Percentiles rank a stretch among this genome's conserved stretches.
Evolutionary conservation across 139 green algal species (phyloP).

Genomic region (Spirogloea muscicola): DNA sequence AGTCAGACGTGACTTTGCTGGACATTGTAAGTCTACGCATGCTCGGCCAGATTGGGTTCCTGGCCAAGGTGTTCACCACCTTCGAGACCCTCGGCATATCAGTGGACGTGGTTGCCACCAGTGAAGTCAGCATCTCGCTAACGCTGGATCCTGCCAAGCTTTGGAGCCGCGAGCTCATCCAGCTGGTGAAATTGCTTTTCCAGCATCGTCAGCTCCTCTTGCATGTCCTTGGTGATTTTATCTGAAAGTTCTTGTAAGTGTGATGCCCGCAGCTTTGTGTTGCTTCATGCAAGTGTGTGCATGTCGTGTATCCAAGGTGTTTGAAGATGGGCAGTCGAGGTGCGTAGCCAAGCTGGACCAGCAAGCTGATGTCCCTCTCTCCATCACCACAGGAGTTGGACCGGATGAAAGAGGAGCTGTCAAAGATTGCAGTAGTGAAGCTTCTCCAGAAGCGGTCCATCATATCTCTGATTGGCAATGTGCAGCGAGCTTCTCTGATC

Average conservation of each 20-base stretch:
- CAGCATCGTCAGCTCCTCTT: not conserved
- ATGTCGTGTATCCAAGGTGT: no score
- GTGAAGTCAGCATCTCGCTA: conserved; percentile 87
- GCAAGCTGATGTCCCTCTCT: no score
- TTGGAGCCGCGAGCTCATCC: conserved; percentile 61
- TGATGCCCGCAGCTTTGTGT: no score
- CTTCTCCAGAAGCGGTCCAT: conserved; percentile 69
- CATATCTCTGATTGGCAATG: conserved; percentile 93
- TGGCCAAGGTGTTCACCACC: conserved; percentile 77
- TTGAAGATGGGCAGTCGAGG: no score
- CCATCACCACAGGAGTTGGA: conserved; percentile 67
- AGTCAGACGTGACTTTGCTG: conserved; percentile 69
- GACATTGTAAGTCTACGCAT: conserved; percentile 59
- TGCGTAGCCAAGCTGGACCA: no score
- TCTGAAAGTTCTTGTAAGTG: no score
- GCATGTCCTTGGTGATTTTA: no score
- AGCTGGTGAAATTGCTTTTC: conserved; percentile 40
- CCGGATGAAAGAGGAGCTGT: conserved; percentile 64
- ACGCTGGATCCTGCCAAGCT: conserved; percentile 87
- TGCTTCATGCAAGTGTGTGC: no score
- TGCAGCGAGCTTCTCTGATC: conserved; percentile 51
- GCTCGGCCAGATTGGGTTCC: conserved; percentile 69
- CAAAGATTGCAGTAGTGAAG: conserved; percentile 59
- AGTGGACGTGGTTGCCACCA: conserved; percentile 95
- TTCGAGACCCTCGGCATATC: conserved; percentile 77